phyloP scores from a whole-genome alignment of 2,329 filamentous ascomycete species.

The Diaporthe citriasiana region DNA sequence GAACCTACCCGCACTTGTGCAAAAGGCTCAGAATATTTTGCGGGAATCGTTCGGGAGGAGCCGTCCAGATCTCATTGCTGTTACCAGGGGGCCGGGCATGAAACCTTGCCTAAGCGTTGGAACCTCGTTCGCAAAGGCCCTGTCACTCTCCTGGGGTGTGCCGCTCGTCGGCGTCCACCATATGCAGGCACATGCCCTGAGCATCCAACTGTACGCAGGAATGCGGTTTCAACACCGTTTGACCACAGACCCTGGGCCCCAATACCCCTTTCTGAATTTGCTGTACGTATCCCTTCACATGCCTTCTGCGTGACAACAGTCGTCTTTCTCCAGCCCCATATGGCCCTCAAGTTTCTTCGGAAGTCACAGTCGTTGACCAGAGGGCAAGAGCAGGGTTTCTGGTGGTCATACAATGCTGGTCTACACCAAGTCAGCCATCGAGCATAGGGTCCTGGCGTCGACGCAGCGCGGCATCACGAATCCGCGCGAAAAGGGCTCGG shows the following conservation, averaged over 20 bases:
- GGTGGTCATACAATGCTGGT: constrained; percentile 77
- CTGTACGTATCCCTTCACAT: constrained; percentile 58
- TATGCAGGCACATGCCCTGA: constrained; percentile 97
- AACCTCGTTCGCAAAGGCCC: constrained; percentile 86
- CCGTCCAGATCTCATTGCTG: constrained; percentile 86
- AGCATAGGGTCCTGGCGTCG: constrained; percentile 80
- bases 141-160: constrained; percentile 85
- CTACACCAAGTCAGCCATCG: constrained; percentile 75
- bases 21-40: constrained; percentile 71
- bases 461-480: constrained; percentile 67
- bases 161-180: constrained; percentile 92
- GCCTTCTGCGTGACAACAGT: no score
- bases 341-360: not conserved
- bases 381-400: constrained; percentile 5
- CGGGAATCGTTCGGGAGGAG: constrained; percentile 47
- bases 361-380: not conserved
- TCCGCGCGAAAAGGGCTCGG: constrained; percentile 19
- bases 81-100: constrained; percentile 94
- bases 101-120: constrained; percentile 82
- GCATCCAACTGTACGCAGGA: constrained; percentile 81
- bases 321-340: not conserved
- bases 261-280: constrained; percentile 88
- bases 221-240: no score
- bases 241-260: constrained; percentile 8
- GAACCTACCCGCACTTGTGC: constrained; percentile 77